phyloP scores from a whole-genome alignment of 768 basidiomycete genomes.

The Favolaschia claudopus region DNA sequence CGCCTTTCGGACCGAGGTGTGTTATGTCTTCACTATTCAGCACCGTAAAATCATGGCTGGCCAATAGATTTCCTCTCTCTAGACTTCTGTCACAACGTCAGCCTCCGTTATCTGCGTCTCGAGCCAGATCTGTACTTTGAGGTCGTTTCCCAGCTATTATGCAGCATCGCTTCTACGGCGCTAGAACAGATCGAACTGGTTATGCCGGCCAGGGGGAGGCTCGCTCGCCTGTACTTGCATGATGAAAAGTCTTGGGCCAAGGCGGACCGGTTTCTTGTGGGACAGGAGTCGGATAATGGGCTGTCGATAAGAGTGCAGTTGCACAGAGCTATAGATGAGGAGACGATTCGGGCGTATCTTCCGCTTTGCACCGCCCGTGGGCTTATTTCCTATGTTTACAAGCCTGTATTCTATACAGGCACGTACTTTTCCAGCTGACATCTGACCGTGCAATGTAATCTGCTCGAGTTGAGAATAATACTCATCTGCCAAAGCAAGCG shows the following conservation, averaged over 20 bases:
- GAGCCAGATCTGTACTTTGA: slow-evolving; percentile 3
- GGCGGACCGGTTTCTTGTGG: background rate
- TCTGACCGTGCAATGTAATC: no score
- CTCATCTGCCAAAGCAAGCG: no score
- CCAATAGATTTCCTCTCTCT: background rate
- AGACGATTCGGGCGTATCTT: background rate
- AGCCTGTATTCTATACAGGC: background rate
- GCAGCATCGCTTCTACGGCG: background rate
- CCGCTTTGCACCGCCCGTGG: background rate
- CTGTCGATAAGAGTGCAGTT: background rate
- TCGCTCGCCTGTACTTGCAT: background rate
- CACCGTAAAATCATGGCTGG: no score
- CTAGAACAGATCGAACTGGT: background rate
- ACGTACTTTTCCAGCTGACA: background rate
- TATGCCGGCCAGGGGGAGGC: slow-evolving; percentile 5
- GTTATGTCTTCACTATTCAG: background rate
- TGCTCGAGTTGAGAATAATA: no score
- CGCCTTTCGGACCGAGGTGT: background rate
- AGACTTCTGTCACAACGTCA: background rate
- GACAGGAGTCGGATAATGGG: no score
- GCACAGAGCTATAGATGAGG: slow-evolving; percentile 4
- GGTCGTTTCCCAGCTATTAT: background rate
- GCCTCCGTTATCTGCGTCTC: background rate
- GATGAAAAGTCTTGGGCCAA: background rate
- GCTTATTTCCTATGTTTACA: background rate